Evolutionary conservation across 2,329 filamentous ascomycete genomes (phyloP), one percentile per base, ranked within the genome.

Genomic region (Trichoderma koningiopsis): DNA sequence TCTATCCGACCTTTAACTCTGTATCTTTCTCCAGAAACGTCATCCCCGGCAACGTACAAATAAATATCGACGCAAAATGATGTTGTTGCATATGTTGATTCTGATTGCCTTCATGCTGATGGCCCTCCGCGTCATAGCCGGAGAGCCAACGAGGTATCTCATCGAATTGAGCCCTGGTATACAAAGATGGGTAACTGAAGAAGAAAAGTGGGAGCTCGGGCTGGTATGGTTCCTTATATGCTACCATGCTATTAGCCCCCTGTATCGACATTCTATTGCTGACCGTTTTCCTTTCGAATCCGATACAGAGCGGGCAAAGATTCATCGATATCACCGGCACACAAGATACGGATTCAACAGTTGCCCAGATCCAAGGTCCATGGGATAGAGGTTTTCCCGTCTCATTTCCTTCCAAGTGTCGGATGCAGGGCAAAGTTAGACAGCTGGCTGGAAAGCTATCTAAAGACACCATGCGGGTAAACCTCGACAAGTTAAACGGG

Each of bases 271-370:
- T 33, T 24, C 3, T 1, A 31, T 2, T 6, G 49, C 67, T 64
- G 22, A 69, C 67, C 0, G 14, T 40, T 33, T 71, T 58, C 4
- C 22, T 14, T 35, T 13, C 33, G 1, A 35, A 35, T 11, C n/a
- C 19, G 2, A 35, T n/a, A 49, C 75, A 96, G 93, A 86, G 92
- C 77, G 94, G 94, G 75, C 86, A 90, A 73, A 92, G 90, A 76
- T 98, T 98, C 85, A 96, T 98, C 86, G 95, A 98, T 81, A 94
- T 98, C 76, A 97, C 96, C 71, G 87, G 93, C 53, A 88, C 89
- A 68, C 83, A 85, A 63, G 86, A 91, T 61, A 73, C 81, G 52
- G 92, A 91, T 70, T 75, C 83, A 67, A 78, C 78, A 68, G 78
- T 74, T 74, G 74, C 79, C 56, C 76, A 75, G 22, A 72, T 79